Evolutionary conservation across 1,139 yeast species (phyloP), one percentile per base, ranked within the genome.

Genomic region (Lizanozyma gosingica): DNA sequence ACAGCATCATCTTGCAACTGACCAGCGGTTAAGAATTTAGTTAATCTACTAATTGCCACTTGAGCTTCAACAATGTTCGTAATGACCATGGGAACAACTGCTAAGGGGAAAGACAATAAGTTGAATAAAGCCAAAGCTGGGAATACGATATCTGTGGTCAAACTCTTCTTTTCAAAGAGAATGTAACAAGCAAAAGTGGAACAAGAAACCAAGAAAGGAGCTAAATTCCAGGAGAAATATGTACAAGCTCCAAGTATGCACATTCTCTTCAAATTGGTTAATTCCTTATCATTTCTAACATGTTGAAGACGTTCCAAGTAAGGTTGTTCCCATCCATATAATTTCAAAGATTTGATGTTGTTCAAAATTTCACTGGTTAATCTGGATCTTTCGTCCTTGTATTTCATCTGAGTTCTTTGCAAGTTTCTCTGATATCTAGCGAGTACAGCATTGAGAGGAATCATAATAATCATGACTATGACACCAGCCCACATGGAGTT

Each of bases 401-500:
- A 14, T 17, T 34, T 34, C 36, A 34, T 34, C 16, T 34, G 36
- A 22, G 29, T 22, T 22, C 29, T 67, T 63, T 92, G 98, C 47
- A 90, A 68, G 14, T 61, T 68, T 62, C 83, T 87, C 62, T 86
- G 95, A 47, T 69, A 66, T 50, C 76, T 74, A 45, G 94, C 92
- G 48, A 92, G 69, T 34, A 68, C 60, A 1, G 90, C 81, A 57
- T 92, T 92, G 42, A 88, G 58, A 8, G 97, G 97, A 50, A 92
- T 81, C 82, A 90, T 83, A 38, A 90, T 56, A 4, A 84, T 57
- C 82, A 92, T 82, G 44, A 92, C 78, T 14, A 74, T 63, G 18
- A 92, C 95, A 61, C 98, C 98, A 37, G 95, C 84, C 97, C 97
- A 90, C 97, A 92, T 92, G 22, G 94, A 75, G 49, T 83, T 79